Base-by-base conservation (phyloP, 2,329 filamentous ascomycete genomes). In the Diaporthe destruens region DNA sequence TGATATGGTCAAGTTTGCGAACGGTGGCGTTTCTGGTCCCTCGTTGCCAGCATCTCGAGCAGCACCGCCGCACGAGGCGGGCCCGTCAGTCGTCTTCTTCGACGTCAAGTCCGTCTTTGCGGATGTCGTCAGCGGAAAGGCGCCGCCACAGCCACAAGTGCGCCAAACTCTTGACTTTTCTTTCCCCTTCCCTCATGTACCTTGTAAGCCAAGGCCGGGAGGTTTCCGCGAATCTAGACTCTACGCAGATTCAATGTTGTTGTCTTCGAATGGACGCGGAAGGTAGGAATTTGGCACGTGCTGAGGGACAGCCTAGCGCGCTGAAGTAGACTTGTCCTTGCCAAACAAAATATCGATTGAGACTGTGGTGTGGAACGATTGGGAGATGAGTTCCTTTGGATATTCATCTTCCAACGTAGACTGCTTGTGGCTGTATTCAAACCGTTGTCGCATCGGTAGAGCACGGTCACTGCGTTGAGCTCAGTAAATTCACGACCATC, bases 121-220 rank as follows among this genome's bases (percentile, higher is more conserved):
- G 61, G 32, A 51, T 66, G 44, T 34, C 61, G 47, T 66, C 47
- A 49, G 61, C 47, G 47, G n/a, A 39, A 66, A 25, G 44, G 47
- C 47, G 47, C 47, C 61, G 61, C 32, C 29, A 66, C 44, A 53
- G 61, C 47, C 32, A 25, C n/a, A 39, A 53, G 47, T 20, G 61
- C 32, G 29, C 47, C 61, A 53, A 36, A 53, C 8, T 44, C 44
- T 23, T 39, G 32, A 32, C 5, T 18, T 51, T 11, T 23, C 32
- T 51, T 11, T 23, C 32, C 42, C n/a, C 25, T 39, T 7, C 9
- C 23, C 44, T 25, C 29, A 44, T 20, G 25, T 23, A 18, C 20
- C 61, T 39, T 66, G 14, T 3, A 18, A 66, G 32, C 44, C n/a
- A 20, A 29, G 47, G 20, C 44, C 47, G 61, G 47, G 51, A 12